Base-by-base conservation (phyloP, 2,329 filamentous ascomycete species). In the Alternaria alternata region DNA sequence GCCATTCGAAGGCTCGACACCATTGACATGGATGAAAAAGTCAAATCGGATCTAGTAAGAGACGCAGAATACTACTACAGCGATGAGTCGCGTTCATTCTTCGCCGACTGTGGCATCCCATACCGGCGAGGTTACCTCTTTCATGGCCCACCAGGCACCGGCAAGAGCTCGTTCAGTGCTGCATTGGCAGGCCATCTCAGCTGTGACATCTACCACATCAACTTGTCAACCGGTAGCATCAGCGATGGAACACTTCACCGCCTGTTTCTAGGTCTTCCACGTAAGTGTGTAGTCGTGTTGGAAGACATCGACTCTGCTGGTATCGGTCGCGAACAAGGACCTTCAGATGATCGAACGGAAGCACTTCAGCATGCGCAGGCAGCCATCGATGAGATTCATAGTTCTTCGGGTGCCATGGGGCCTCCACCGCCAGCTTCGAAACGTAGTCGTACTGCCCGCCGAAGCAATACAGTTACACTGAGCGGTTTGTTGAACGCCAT, bases 401-500 rank as follows among this genome's bases (percentile, higher is more conserved):
- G 43, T 4, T n/a, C 24, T 9, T 9, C 30, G 41, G 38, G 34
- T 28, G 26, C 11, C 14, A 28, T 32, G 16, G 53, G 28, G 39
- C 18, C 38, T 20, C 20, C 22, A 22, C 36, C 48, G 28, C 14
- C 26, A 18, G 26, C 24, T 32, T 18, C 18, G 22, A 20, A n/a
- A 24, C 46, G 20, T 24, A 8, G 16, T 26, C 28, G 42, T 5
- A 4, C 14, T 36, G 11, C 14, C 12, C 41, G 14, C 26, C 32
- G 22, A n/a, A 6, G 18, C 8, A 44, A 44, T 12, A 24, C 28
- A 61, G 70, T 69, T 89, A 8, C 84, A 92, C 14, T 92, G 88
- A 2, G 91, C 89, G 7, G 57, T 48, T 84, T 95, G 1, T 84
- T 96, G 46, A 95, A 95, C 75, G 90, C 90, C 55, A 92, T 95